Percentiles rank a stretch among this genome's conserved stretches.
phyloP scores from a whole-genome alignment of 768 basidiomycete genomes.

The Rhodotorula babjevae region DNA sequence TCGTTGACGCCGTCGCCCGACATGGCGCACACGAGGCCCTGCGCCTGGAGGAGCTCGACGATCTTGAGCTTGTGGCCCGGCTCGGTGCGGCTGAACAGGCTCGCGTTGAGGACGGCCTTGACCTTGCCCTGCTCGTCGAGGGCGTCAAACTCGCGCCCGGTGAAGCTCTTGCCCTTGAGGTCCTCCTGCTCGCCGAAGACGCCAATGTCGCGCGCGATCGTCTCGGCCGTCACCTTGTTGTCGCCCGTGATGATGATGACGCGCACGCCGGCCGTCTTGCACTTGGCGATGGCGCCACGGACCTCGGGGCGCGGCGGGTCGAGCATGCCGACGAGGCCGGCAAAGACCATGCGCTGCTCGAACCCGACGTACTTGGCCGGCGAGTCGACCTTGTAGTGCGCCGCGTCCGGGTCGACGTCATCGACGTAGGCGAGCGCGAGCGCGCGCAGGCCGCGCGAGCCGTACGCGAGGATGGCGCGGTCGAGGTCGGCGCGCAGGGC shows the following conservation, averaged over 20 bases:
- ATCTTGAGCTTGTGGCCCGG: slow-evolving; percentile 91
- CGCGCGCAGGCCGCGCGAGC: slow-evolving; percentile 75
- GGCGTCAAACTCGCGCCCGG: slow-evolving; percentile 82
- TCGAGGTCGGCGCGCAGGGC: slow-evolving; percentile 61
- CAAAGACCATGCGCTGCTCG: slow-evolving; percentile 86
- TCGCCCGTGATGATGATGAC: slow-evolving; percentile 98
- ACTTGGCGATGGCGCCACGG: slow-evolving; percentile 75
- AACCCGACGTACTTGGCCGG: slow-evolving; percentile 80
- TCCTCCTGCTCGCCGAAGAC: slow-evolving; percentile 73
- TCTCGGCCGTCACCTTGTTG: slow-evolving; percentile 95
- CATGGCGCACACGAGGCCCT: slow-evolving; percentile 95
- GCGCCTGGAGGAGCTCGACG: slow-evolving; percentile 84
- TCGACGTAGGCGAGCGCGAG: slow-evolving; percentile 85
- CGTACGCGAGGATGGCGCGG: slow-evolving; percentile 66
- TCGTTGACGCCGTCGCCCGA: slow-evolving; percentile 83
- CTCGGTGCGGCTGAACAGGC: slow-evolving; percentile 87
- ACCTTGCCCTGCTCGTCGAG: slow-evolving; percentile 76
- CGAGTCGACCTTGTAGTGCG: slow-evolving; percentile 75
- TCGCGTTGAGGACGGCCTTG: slow-evolving; percentile 76
- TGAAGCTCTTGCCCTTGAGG: slow-evolving; percentile 90
- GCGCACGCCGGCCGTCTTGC: slow-evolving; percentile 85
- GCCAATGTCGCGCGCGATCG: slow-evolving; percentile 92
- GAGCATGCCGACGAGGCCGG: slow-evolving; percentile 93
- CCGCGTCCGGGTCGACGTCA: slow-evolving; percentile 66
- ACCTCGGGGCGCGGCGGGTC: slow-evolving; percentile 97